Percentiles rank a stretch among this genome's conserved stretches.
These are phyloP conservation scores for Sphaerostilbella broomeana DNA, from an alignment of 2,329 filamentous ascomycete species.

Conservation along the genomic window DNA sequence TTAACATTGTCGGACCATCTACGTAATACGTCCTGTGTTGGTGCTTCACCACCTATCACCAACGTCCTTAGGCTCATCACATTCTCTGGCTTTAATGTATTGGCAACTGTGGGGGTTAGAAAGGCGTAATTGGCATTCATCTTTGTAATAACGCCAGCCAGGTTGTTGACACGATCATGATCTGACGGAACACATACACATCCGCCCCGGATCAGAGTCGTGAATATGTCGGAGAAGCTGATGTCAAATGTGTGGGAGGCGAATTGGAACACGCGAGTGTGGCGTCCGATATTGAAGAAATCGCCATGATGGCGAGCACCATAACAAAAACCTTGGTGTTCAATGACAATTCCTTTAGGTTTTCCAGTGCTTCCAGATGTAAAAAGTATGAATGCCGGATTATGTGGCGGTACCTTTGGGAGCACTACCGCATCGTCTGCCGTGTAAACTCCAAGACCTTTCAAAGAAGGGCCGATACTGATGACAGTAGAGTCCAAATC, in stretches of 20 bases:
- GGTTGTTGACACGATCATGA: conserved; percentile 9
- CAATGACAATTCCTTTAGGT: neutral
- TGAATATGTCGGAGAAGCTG: neutral
- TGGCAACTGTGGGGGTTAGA: neutral
- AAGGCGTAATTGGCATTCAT: neutral
- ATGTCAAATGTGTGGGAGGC: conserved; percentile 5
- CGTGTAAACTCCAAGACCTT: no score
- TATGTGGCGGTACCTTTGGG: neutral
- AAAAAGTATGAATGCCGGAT: neutral
- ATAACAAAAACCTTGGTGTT: neutral
- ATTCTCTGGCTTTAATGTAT: neutral
- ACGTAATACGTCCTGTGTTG: neutral
- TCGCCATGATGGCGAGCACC: neutral
- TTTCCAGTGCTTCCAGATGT: neutral
- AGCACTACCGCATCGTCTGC: no score
- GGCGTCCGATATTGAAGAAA: neutral
- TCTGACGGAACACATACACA: conserved; percentile 13
- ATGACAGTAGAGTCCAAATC: no score
- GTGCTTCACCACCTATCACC: neutral
- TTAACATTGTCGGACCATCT: neutral
- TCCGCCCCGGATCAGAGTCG: conserved; percentile 4
- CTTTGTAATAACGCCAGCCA: neutral
- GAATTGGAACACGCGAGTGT: conserved; percentile 12
- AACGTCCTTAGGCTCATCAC: neutral
- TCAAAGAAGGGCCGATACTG: no score